phyloP scores from a whole-genome alignment of 352 stramenopile genomes.

The Poterioochromonas sp. region DNA sequence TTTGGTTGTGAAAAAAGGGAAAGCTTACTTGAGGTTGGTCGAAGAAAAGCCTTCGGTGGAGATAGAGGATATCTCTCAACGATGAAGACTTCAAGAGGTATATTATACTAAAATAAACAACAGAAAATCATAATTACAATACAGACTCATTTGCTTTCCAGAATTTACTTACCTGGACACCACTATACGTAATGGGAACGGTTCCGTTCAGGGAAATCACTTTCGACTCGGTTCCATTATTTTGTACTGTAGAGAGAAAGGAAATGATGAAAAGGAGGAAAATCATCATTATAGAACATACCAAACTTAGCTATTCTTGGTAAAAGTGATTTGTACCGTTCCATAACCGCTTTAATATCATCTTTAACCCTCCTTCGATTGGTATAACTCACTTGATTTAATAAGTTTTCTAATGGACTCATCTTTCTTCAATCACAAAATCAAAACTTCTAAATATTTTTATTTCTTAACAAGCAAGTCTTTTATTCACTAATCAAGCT shows the following conservation, averaged over 20 bases:
- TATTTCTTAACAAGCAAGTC: too few relatives aligned
- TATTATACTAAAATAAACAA: conserved; percentile 20
- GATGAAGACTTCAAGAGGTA: conserved; percentile 11
- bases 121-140: background rate
- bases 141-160: background rate
- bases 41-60: background rate
- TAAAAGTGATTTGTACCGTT: background rate
- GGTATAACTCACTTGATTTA: background rate
- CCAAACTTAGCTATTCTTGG: conserved; percentile 18
- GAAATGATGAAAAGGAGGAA: background rate
- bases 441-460: too few relatives aligned
- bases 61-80: background rate
- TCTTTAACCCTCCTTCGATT: background rate
- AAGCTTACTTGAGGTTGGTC: conserved; percentile 13
- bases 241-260: background rate
- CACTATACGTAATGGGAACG: conserved; percentile 3
- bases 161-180: background rate
- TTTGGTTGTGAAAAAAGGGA: background rate
- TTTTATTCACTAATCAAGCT: too few relatives aligned
- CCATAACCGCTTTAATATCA: background rate
- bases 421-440: too few relatives aligned
- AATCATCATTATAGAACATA: background rate
- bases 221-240: background rate
- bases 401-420: background rate
- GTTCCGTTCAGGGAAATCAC: background rate